Percentiles rank a stretch among this genome's conserved stretches.
Evolutionary conservation across 2,329 filamentous ascomycete genomes (phyloP).

Genomic region (Colletotrichum euphorbiae): DNA sequence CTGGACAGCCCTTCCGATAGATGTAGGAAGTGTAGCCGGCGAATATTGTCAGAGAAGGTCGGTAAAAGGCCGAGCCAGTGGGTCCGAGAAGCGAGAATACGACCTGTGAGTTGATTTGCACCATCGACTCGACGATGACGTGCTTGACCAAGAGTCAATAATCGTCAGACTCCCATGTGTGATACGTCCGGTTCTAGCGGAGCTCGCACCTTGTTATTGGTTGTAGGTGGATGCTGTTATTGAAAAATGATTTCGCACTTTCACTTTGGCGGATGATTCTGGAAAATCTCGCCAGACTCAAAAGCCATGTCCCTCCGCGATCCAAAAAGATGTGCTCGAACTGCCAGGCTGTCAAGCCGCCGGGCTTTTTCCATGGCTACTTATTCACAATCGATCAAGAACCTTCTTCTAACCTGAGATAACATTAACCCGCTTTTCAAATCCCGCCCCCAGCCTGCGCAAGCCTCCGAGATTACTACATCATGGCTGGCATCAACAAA

Average conservation of each 20-base stretch:
- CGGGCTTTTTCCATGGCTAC: too few relatives aligned
- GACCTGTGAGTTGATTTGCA: slow-evolving; percentile 5
- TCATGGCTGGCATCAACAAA: slow-evolving; percentile 10
- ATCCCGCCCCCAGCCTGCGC: not conserved
- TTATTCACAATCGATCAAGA: too few relatives aligned
- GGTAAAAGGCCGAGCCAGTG: slow-evolving; percentile 7
- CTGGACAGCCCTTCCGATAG: too few relatives aligned
- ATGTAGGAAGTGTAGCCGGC: not conserved
- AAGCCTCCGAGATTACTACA: not conserved
- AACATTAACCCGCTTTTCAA: not conserved
- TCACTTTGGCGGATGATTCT: not conserved
- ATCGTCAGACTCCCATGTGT: not conserved
- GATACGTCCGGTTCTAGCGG: slow-evolving; percentile 17
- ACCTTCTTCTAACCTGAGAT: too few relatives aligned
- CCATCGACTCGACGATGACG: slow-evolving; percentile 23
- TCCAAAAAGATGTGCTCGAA: too few relatives aligned
- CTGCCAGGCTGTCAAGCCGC: too few relatives aligned
- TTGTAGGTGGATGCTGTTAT: slow-evolving; percentile 2
- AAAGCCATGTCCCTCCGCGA: too few relatives aligned
- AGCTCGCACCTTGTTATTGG: slow-evolving; percentile 18
- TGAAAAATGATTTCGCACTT: slow-evolving; percentile 1
- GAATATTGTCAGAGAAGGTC: not conserved
- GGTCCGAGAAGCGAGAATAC: not conserved
- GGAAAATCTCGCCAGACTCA: slow-evolving; percentile 4
- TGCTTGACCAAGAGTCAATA: slow-evolving; percentile 9